Percentiles rank a stretch among this genome's conserved stretches.
phyloP scores from a whole-genome alignment of 331 rosid genomes.

The Malus hybrid region DNA sequence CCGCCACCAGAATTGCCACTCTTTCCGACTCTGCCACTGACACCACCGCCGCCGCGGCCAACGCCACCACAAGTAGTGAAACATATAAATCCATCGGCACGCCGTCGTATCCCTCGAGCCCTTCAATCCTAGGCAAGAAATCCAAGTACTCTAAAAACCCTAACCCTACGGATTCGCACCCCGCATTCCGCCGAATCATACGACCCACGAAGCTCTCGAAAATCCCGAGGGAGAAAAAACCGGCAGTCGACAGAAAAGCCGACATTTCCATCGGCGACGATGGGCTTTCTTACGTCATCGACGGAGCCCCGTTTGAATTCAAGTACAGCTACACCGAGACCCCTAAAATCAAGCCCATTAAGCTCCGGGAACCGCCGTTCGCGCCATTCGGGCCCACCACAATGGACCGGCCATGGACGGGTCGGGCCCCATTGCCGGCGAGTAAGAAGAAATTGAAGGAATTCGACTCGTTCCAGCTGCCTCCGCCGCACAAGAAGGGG shows the following conservation, averaged over 20 bases:
- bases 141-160: conserved; percentile 53
- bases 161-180: conserved; percentile 36
- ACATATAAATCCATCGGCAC: conserved; percentile 46
- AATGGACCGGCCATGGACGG: conserved; percentile 78
- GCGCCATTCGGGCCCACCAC: conserved; percentile 70
- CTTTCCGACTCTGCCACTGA: conserved; percentile 5
- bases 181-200: conserved; percentile 38
- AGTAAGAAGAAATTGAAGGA: conserved; percentile 72
- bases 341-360: conserved; percentile 61
- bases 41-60: conserved; percentile 7
- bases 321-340: conserved; percentile 95
- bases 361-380: conserved; percentile 61
- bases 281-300: conserved; percentile 49
- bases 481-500: conserved; percentile 80
- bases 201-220: conserved; percentile 30
- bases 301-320: conserved; percentile 82
- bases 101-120: conserved; percentile 62
- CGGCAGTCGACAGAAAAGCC: conserved; percentile 23
- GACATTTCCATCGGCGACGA: conserved; percentile 51
- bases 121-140: conserved; percentile 65
- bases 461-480: conserved; percentile 77
- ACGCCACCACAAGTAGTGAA: background rate
- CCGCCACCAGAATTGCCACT: conserved; percentile 41
- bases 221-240: conserved; percentile 17
- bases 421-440: conserved; percentile 72